Evolutionary conservation across 768 basidiomycete genomes (phyloP).

Genomic region (Rhodotorula kratochvilovae): DNA sequence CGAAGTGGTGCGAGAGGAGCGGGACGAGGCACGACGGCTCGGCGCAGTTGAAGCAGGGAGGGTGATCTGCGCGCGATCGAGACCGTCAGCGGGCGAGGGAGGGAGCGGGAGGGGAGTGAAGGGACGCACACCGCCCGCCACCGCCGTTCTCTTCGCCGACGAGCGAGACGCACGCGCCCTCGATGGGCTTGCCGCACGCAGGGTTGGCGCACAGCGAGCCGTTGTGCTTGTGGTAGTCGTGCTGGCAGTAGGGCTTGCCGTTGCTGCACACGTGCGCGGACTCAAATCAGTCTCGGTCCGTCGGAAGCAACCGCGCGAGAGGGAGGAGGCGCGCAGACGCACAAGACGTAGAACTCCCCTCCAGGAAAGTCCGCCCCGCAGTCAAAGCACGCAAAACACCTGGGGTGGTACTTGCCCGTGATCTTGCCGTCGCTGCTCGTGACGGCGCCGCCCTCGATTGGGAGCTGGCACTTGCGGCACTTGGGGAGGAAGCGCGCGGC

Average conservation of each 20-base stretch:
- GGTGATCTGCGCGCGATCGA: conserved; percentile 36
- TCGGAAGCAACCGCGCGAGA: background rate
- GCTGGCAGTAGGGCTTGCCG: conserved; percentile 39
- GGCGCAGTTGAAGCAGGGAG: conserved; percentile 41
- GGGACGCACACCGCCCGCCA: conserved; percentile 40
- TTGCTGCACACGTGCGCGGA: conserved; percentile 1
- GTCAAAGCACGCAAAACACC: conserved; percentile 31
- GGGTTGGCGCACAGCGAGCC: conserved; percentile 39
- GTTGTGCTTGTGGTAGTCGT: conserved; percentile 41
- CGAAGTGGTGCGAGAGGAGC: conserved; percentile 41
- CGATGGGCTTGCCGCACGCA: conserved; percentile 37
- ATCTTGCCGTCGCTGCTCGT: conserved; percentile 42
- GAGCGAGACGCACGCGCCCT: conserved; percentile 42
- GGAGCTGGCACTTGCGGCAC: conserved; percentile 39
- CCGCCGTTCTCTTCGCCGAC: conserved; percentile 40
- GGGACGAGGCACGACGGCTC: conserved; percentile 25
- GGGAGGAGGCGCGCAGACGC: background rate
- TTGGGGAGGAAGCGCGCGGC: conserved; percentile 42
- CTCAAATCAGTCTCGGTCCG: no score
- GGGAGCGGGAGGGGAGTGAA: background rate
- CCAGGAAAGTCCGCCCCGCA: conserved; percentile 38
- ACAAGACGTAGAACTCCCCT: conserved; percentile 43
- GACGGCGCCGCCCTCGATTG: conserved; percentile 43
- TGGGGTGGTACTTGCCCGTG: conserved; percentile 38
- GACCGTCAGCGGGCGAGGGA: background rate